A percentile compares a stretch with the other conserved stretches of the same genome.
Evolutionary conservation across 176 grass and related monocot species (phyloP).

Genomic region (Carex cristatella): DNA sequence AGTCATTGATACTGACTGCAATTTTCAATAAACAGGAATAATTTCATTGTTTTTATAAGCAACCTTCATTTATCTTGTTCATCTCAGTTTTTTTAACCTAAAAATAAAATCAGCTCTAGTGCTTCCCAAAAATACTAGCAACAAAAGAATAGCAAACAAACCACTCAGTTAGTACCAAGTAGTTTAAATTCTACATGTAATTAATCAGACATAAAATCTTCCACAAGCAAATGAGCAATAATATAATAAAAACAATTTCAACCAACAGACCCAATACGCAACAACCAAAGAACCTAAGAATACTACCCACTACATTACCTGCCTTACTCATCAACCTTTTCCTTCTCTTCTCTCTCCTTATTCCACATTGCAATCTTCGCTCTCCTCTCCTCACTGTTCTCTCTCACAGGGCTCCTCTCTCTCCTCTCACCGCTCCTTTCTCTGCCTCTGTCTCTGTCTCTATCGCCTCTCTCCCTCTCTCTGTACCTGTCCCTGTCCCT

Average conservation of each 20-base stretch:
- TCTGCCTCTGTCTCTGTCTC: slow-evolving; percentile 37
- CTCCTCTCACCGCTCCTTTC: slow-evolving; percentile 34
- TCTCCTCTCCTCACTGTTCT: slow-evolving; percentile 77
- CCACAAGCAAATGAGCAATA: not conserved
- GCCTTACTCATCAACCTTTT: not conserved
- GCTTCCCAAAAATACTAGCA: not conserved
- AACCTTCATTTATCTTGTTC: too few relatives aligned
- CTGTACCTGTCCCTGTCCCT: slow-evolving; percentile 27
- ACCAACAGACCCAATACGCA: not conserved
- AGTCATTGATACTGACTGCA: too few relatives aligned
- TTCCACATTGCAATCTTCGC: slow-evolving; percentile 87
- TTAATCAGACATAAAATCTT: not conserved
- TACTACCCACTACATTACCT: not conserved
- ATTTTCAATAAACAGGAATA: too few relatives aligned
- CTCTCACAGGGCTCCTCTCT: slow-evolving; percentile 47
- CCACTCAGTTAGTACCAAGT: not conserved
- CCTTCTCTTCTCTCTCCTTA: slow-evolving; percentile 48
- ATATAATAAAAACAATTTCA: not conserved
- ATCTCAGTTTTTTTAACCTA: too few relatives aligned
- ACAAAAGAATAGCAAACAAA: not conserved
- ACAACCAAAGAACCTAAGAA: not conserved
- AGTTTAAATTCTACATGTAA: not conserved
- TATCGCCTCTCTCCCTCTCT: slow-evolving; percentile 50
- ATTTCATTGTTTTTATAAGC: too few relatives aligned
- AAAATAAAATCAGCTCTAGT: too few relatives aligned